These are phyloP conservation scores for Hanseniaspora uvarum DNA, from an alignment of 1,139 yeast genomes.

Conservation along the genomic window DNA sequence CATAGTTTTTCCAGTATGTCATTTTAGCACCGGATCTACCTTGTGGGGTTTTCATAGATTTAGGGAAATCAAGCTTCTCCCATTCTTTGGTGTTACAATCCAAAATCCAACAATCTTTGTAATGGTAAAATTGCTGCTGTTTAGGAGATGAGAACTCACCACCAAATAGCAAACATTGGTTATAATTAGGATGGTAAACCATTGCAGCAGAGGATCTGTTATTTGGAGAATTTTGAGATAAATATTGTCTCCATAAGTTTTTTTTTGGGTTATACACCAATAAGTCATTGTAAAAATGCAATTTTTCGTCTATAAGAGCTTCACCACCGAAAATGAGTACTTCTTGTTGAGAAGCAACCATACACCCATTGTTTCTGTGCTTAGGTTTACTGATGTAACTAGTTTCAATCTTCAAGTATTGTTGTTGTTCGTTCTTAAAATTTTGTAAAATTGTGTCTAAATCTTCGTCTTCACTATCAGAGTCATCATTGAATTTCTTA, in stretches of 20 bases:
- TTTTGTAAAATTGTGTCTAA: conserved; percentile 74
- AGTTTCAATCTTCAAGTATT: conserved; percentile 60
- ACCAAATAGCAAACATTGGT: conserved; percentile 75
- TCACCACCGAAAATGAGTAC: conserved; percentile 87
- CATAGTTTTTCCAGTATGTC: conserved; percentile 82
- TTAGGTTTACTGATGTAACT: conserved; percentile 51
- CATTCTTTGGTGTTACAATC: conserved; percentile 80
- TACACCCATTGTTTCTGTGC: conserved; percentile 59
- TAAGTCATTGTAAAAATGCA: conserved; percentile 65
- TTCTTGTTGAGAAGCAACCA: conserved; percentile 68
- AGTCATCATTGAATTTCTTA: conserved; percentile 66
- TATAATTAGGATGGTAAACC: conserved; percentile 79
- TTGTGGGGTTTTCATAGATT: conserved; percentile 57
- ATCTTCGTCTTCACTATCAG: conserved; percentile 82
- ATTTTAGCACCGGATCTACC: conserved; percentile 90
- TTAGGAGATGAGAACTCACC: conserved; percentile 97
- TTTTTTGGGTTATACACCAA: conserved; percentile 64
- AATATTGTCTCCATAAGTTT: conserved; percentile 67
- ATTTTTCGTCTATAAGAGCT: conserved; percentile 30
- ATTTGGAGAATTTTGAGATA: conserved; percentile 79
- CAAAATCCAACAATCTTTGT: conserved; percentile 89
- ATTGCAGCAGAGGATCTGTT: conserved; percentile 91
- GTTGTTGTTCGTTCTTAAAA: conserved; percentile 69
- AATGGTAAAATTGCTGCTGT: conserved; percentile 90
- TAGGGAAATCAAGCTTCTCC: conserved; percentile 57